Evolutionary conservation across 441 rosid species (phyloP).

Genomic region (Heliophila coronopifolia): DNA sequence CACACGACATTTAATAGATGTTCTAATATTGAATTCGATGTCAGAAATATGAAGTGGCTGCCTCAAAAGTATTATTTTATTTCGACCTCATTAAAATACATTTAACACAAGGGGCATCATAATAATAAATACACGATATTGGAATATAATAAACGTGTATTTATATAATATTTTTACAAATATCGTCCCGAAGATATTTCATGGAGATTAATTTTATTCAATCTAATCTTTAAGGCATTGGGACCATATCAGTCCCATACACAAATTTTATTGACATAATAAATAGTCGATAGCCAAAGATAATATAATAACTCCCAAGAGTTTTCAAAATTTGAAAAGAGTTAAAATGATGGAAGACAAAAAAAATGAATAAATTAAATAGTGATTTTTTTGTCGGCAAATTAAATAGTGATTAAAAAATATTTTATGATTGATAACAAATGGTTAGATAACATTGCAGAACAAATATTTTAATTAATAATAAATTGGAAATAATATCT

Average conservation of each 20-base stretch:
- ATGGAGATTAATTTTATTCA: not conserved
- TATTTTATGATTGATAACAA: no score
- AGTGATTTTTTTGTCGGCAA: no score
- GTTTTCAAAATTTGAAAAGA: no score
- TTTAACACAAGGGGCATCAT: not conserved
- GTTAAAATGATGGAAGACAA: no score
- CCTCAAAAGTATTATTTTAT: not conserved
- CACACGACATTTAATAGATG: conserved; percentile 1
- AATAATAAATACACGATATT: not conserved
- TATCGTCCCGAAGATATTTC: conserved; percentile 6
- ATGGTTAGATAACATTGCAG: no score
- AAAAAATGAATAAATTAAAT: no score
- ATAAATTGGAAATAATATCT: no score
- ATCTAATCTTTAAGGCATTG: not conserved
- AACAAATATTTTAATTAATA: no score
- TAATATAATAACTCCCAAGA: no score
- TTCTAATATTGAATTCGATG: conserved; percentile 12
- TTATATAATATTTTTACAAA: not conserved
- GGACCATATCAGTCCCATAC: conserved; percentile 8
- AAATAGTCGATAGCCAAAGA: not conserved
- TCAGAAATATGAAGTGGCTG: not conserved
- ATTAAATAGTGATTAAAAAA: no score
- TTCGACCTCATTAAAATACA: no score
- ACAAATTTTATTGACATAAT: conserved; percentile 10
- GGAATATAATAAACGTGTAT: not conserved